Percentiles rank a stretch among this genome's conserved stretches.
These are phyloP conservation scores for Petasospora fabianii DNA, from an alignment of 1,139 yeast genomes.

Conservation along the genomic window DNA sequence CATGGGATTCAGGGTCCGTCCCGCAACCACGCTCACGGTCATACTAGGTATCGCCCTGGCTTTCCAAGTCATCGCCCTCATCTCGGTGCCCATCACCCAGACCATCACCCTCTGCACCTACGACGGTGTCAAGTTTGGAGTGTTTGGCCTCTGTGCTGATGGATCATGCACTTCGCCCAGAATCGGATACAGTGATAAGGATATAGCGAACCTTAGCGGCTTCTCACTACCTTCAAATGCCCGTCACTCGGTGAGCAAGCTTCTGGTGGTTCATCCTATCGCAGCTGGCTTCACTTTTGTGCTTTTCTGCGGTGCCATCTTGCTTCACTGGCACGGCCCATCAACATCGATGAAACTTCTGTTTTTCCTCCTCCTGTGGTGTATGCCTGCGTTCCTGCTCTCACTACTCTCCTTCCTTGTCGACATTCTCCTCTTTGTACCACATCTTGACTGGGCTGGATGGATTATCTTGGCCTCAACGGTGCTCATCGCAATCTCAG, in stretches of 20 bases:
- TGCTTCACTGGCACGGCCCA: constrained; percentile 39
- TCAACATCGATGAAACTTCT: constrained; percentile 30
- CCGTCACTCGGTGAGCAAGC: constrained; percentile 62
- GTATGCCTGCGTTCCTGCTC: constrained; percentile 46
- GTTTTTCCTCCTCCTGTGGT: constrained; percentile 32
- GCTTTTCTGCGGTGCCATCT: constrained; percentile 35
- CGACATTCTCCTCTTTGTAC: constrained; percentile 54
- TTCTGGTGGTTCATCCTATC: constrained; percentile 76
- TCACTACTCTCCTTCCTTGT: constrained; percentile 53
- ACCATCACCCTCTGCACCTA: constrained; percentile 15
- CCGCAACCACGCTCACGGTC: constrained; percentile 37
- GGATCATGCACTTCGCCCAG: constrained; percentile 46
- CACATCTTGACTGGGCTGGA: constrained; percentile 62
- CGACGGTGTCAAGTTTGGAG: constrained; percentile 63
- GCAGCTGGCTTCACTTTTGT: constrained; percentile 75
- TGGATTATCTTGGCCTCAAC: constrained; percentile 71
- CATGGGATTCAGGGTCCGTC: constrained; percentile 32
- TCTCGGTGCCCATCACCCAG: constrained; percentile 60
- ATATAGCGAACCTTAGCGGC: constrained; percentile 32
- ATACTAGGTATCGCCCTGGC: constrained; percentile 47
- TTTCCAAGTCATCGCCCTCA: constrained; percentile 49
- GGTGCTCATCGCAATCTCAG: constrained; percentile 37
- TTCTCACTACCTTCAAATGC: constrained; percentile 54
- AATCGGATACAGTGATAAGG: constrained; percentile 44
- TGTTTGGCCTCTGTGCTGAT: constrained; percentile 71